Evolutionary conservation across 73 alveolate genomes (phyloP).

Genomic region (Urostyla sp.): DNA sequence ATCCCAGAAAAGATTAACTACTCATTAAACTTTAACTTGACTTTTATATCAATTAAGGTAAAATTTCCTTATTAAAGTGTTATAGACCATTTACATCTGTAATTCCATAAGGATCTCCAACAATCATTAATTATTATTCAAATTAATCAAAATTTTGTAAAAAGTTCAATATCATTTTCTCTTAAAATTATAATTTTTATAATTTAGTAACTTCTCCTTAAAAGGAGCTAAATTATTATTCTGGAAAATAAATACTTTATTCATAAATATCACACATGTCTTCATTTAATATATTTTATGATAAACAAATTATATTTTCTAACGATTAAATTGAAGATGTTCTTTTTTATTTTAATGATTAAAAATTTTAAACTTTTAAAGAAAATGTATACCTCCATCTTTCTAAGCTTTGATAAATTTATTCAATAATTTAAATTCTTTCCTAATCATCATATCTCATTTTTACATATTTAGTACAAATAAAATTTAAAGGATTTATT

Average conservation of each 20-base stretch:
- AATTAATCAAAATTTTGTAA: background rate
- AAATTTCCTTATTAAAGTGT: background rate
- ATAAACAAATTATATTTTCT: no score
- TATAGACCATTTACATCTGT: background rate
- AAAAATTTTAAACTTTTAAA: conserved; percentile 21
- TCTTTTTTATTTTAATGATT: background rate
- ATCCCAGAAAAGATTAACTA: no score
- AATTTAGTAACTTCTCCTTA: no score
- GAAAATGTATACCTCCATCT: conserved; percentile 66
- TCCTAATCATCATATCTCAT: conserved; percentile 62
- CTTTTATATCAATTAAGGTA: no score
- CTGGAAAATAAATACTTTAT: no score
- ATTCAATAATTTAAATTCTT: conserved; percentile 73
- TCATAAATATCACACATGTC: no score
- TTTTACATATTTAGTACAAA: conserved; percentile 70
- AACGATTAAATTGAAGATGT: no score
- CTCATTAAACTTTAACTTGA: no score
- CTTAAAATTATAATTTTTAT: no score
- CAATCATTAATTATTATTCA: background rate
- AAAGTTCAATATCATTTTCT: conserved; percentile 16
- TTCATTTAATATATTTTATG: no score
- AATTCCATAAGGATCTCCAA: conserved; percentile 37
- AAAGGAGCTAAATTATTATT: no score
- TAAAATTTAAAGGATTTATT: conserved; percentile 77
- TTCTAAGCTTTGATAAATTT: conserved; percentile 74